Evolutionary conservation across 2,329 filamentous ascomycete genomes (phyloP).

Genomic region (Pseudocercospora crystallina): DNA sequence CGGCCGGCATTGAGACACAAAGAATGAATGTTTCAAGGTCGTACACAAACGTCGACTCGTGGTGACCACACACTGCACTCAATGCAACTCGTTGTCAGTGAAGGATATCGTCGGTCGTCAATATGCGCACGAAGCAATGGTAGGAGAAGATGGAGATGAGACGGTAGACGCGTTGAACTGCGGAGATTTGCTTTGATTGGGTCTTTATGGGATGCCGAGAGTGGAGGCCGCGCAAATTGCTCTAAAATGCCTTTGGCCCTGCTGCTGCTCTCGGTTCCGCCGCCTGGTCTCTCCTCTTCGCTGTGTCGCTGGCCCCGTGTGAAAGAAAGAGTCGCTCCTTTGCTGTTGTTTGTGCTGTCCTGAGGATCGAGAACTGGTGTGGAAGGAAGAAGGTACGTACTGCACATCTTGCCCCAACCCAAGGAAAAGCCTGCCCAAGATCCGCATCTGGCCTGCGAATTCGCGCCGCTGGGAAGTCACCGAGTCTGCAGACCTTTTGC

Average conservation of each 20-base stretch:
- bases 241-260: slow-evolving; percentile 6
- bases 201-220: too few relatives aligned
- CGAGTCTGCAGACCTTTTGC: too few relatives aligned
- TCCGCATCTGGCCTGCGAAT: slow-evolving; percentile 6
- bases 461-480: too few relatives aligned
- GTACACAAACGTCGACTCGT: neutral
- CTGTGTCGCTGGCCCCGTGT: neutral
- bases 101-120: neutral
- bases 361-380: neutral
- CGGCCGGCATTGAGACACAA: neutral
- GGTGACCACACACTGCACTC: neutral
- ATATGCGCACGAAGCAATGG: neutral
- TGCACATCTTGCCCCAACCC: neutral
- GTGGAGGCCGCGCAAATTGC: slow-evolving; percentile 8
- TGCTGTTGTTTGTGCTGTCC: slow-evolving; percentile 2
- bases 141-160: neutral
- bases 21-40: neutral
- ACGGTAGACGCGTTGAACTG: slow-evolving; percentile 4
- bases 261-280: neutral
- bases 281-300: neutral
- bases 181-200: slow-evolving; percentile 1
- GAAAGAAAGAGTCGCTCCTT: slow-evolving; percentile 9
- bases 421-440: neutral
- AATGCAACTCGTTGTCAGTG: too few relatives aligned
- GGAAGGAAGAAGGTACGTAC: slow-evolving; percentile 7